Conservation (phyloP, 495 filamentous ascomycete species). For the Tricharina praecox region DNA sequence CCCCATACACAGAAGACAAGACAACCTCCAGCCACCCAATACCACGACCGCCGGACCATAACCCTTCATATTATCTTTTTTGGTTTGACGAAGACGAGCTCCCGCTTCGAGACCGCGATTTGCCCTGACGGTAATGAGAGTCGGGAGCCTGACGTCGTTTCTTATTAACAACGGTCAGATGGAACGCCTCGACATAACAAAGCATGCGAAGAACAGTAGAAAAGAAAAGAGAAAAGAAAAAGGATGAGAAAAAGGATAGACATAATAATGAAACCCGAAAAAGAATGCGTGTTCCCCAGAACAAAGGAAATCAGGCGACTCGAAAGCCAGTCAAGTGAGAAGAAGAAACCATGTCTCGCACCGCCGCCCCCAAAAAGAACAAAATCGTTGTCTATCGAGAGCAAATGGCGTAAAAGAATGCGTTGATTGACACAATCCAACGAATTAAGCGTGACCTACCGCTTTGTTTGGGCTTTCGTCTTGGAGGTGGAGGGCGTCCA, state of each 20-base stretch:
- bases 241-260: conserved; percentile 5
- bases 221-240: not conserved
- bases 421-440: conserved; percentile 18
- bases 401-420: conserved; percentile 17
- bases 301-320: conserved; percentile 6
- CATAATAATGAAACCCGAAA: conserved; percentile 1
- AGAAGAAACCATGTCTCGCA: too few species aligned
- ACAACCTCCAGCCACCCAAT: not conserved
- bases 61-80: not conserved
- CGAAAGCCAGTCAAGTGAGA: conserved; percentile 1
- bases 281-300: conserved; percentile 10
- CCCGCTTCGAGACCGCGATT: conserved; percentile 22
- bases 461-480: conserved; percentile 32
- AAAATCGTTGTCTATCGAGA: conserved; percentile 9
- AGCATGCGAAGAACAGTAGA: conserved; percentile 9
- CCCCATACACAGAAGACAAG: too few species aligned
- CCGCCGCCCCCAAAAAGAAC: conserved; percentile 7
- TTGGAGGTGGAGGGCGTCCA: conserved; percentile 51
- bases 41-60: not conserved
- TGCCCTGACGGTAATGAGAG: conserved; percentile 21
- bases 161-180: conserved; percentile 28
- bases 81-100: conserved; percentile 7
- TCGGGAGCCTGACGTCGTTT: conserved; percentile 27
- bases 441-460: conserved; percentile 28
- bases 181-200: conserved; percentile 14